Conservation (phyloP, 108 stramenopile species). For the Fistulifera solaris region DNA sequence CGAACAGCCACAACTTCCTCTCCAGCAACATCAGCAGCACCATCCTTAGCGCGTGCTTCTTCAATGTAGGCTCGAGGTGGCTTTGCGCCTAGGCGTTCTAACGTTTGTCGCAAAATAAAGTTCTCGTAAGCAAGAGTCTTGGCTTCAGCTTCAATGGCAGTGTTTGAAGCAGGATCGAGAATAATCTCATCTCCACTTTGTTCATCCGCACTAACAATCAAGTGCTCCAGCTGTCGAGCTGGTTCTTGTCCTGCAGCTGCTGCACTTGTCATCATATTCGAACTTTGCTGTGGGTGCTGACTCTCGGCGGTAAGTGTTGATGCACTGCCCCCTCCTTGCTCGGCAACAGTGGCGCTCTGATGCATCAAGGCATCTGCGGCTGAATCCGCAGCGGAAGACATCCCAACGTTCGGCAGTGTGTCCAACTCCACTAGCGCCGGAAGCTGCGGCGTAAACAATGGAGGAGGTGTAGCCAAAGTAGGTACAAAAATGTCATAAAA, state of each 20-base stretch:
- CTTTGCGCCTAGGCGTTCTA: slow-evolving; percentile 60
- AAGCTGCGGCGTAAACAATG: slow-evolving; percentile 70
- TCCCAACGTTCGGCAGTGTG: slow-evolving; percentile 56
- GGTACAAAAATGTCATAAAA: slow-evolving; percentile 82
- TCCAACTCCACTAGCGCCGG: slow-evolving; percentile 66
- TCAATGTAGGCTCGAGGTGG: slow-evolving; percentile 63
- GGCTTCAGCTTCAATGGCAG: slow-evolving; percentile 41
- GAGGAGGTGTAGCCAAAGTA: slow-evolving; percentile 74
- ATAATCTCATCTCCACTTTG: slow-evolving; percentile 51
- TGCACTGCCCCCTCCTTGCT: slow-evolving; percentile 38
- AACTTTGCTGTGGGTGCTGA: slow-evolving; percentile 18
- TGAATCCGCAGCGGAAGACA: slow-evolving; percentile 8
- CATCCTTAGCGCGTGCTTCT: slow-evolving; percentile 20
- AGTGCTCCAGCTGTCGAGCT: slow-evolving; percentile 33
- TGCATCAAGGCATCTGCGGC: slow-evolving; percentile 24
- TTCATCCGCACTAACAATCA: slow-evolving; percentile 73
- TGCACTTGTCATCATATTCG: background rate
- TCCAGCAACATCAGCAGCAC: slow-evolving; percentile 11
- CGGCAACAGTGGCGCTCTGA: slow-evolving; percentile 12
- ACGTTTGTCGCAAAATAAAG: slow-evolving; percentile 56
- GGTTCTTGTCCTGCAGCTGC: slow-evolving; percentile 10
- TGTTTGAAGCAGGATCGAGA: slow-evolving; percentile 33
- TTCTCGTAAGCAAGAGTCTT: slow-evolving; percentile 77
- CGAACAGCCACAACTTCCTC: slow-evolving; percentile 22
- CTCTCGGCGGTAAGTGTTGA: slow-evolving; percentile 55